These are phyloP conservation scores for Sarcocystis neurona DNA, from an alignment of 169 alveolate genomes.

Conservation along the genomic window DNA sequence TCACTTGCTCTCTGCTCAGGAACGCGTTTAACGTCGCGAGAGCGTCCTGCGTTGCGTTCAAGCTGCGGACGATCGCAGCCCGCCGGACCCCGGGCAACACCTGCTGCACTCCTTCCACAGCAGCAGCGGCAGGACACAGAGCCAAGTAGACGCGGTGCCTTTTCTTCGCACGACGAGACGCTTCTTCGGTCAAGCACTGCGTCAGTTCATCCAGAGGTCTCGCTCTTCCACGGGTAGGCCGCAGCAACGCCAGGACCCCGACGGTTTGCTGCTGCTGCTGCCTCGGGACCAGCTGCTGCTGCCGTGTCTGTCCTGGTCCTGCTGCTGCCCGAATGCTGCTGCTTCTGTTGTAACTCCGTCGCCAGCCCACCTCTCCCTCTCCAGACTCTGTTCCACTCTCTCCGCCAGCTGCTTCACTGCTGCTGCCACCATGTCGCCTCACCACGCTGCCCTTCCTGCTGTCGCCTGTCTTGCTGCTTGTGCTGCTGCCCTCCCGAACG, in stretches of 20 bases:
- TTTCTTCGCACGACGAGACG: conserved; percentile 56
- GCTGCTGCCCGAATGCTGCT: no score
- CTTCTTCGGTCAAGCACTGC: conserved; percentile 63
- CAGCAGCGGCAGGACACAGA: conserved; percentile 51
- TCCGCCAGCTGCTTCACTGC: neutral
- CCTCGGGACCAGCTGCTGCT: no score
- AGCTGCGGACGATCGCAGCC: conserved; percentile 45
- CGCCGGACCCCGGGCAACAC: conserved; percentile 46
- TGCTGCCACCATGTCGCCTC: neutral
- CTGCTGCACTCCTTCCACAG: conserved; percentile 33
- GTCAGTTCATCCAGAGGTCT: conserved; percentile 59
- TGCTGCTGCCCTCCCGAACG: no score
- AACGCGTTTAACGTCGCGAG: conserved; percentile 18
- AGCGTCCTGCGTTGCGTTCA: conserved; percentile 46
- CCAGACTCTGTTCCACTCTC: no score
- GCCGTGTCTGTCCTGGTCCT: no score
- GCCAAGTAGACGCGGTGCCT: conserved; percentile 57
- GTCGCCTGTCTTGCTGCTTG: no score
- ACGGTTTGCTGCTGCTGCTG: conserved; percentile 48
- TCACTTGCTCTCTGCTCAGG: conserved; percentile 24
- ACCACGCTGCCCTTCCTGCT: no score
- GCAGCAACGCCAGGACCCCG: conserved; percentile 39
- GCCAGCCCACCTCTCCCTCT: no score
- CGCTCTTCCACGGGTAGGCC: conserved; percentile 41
- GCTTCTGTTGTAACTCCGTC: no score